These are phyloP conservation scores for Bothia castanella DNA, from an alignment of 1,284 basidiomycete species.

Conservation along the genomic window DNA sequence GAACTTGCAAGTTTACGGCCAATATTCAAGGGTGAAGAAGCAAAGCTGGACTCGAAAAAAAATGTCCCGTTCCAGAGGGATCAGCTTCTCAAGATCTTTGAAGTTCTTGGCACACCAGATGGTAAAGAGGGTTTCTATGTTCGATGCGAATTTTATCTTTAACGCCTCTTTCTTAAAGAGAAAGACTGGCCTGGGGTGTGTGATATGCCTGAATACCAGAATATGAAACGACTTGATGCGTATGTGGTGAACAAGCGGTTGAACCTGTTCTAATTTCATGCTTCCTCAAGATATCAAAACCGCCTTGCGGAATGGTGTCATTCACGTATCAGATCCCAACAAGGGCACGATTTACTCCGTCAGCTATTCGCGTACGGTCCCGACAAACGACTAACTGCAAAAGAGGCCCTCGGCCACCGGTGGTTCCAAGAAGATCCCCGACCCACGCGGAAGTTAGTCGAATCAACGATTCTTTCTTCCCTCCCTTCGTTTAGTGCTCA, in stretches of 20 bases:
- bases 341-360: constrained; percentile 81
- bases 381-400: constrained; percentile 78
- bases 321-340: constrained; percentile 53
- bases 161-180: constrained; percentile 40
- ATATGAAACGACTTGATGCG: constrained; percentile 78
- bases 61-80: constrained; percentile 93
- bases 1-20: constrained; percentile 91
- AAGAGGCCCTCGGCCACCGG: constrained; percentile 74
- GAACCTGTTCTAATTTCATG: constrained; percentile 3
- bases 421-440: constrained; percentile 79
- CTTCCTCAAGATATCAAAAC: constrained; percentile 53
- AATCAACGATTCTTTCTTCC: constrained; percentile 1
- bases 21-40: constrained; percentile 99
- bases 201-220: constrained; percentile 85
- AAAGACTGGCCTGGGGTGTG: constrained; percentile 86
- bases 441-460: constrained; percentile 67
- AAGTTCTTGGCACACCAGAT: constrained; percentile 87
- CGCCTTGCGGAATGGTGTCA: constrained; percentile 79
- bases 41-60: constrained; percentile 91
- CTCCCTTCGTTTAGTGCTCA: constrained; percentile 7
- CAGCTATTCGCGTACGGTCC: constrained; percentile 90
- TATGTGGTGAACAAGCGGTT: constrained; percentile 36
- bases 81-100: constrained; percentile 92
- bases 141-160: background rate
- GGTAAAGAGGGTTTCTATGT: constrained; percentile 44